These are phyloP conservation scores for Skeletonema tropicum DNA, from an alignment of 108 stramenopile species.

Conservation along the genomic window DNA sequence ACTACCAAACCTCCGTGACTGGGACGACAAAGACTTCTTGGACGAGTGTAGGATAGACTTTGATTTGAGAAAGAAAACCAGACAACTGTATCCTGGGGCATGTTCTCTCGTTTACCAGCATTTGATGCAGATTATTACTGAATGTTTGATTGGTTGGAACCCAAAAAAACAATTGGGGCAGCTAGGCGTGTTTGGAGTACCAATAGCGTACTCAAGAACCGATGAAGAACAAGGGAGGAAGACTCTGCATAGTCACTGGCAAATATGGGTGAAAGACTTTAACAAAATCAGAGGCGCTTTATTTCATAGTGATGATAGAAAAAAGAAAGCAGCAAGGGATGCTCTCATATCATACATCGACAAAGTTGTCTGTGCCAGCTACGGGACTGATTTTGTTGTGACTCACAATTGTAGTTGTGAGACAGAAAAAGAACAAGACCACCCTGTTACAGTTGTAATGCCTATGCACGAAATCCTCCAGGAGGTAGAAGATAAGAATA, in stretches of 20 bases:
- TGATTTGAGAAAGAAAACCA: too few species aligned
- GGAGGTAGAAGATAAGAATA: constrained; percentile 2
- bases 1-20: too few species aligned
- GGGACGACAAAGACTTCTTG: too few species aligned
- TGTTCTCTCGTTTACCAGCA: constrained; percentile 2
- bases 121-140: constrained; percentile 9
- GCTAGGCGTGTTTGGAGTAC: constrained; percentile 4
- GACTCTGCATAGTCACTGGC: constrained; percentile 15
- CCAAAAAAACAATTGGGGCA: constrained; percentile 2
- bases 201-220: background rate
- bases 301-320: background rate
- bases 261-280: constrained; percentile 2
- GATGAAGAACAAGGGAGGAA: constrained; percentile 16
- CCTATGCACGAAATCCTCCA: background rate
- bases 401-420: constrained; percentile 2
- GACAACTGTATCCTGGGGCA: too few species aligned
- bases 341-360: background rate
- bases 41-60: too few species aligned
- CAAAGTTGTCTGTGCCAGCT: constrained; percentile 1
- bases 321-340: background rate
- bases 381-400: background rate
- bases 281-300: background rate
- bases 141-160: background rate
- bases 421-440: background rate
- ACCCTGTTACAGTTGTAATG: background rate